Evolutionary conservation across 176 grass and related monocot species (phyloP).

Genomic region (Tillandsia fasciculata): DNA sequence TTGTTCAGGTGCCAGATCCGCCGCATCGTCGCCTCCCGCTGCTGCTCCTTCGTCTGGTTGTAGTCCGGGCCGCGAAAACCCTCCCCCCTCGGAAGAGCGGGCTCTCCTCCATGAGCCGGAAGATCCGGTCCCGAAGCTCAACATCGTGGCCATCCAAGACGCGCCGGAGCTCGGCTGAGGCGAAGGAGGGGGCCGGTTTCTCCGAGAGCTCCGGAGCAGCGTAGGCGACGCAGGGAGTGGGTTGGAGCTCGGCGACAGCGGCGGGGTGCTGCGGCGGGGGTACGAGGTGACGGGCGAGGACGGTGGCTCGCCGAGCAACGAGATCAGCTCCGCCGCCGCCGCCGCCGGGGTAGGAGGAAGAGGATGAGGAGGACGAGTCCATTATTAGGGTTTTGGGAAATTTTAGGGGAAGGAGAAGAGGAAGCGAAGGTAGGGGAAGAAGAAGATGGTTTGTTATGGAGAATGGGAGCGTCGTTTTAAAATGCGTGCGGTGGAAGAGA

Average conservation of each 20-base stretch:
- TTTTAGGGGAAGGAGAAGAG: not conserved
- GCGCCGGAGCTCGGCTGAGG: conserved; percentile 19
- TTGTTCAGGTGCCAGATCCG: conserved; percentile 39
- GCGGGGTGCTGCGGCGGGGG: not conserved
- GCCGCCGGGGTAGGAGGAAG: not conserved
- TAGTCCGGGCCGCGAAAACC: conserved; percentile 56
- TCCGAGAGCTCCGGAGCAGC: conserved; percentile 38
- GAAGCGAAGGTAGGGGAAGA: not conserved
- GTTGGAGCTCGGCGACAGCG: conserved; percentile 7
- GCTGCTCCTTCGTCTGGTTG: conserved; percentile 59
- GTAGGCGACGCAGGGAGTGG: conserved; percentile 46
- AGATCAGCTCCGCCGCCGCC: not conserved
- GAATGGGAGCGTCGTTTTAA: not conserved
- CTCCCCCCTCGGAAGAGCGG: conserved; percentile 44
- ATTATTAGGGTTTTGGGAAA: conserved; percentile 11
- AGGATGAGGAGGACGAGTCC: conserved; percentile 6
- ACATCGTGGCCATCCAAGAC: conserved; percentile 64
- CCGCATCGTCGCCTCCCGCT: conserved; percentile 58
- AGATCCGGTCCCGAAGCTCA: conserved; percentile 48
- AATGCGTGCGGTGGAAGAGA: too few species aligned
- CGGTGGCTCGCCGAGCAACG: conserved; percentile 21
- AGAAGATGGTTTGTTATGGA: not conserved
- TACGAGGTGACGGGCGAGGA: conserved; percentile 35
- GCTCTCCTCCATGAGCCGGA: conserved; percentile 62
- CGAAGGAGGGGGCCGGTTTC: conserved; percentile 30